Base-by-base conservation (phyloP, 2,329 filamentous ascomycete species). In the Nemania abortiva region DNA sequence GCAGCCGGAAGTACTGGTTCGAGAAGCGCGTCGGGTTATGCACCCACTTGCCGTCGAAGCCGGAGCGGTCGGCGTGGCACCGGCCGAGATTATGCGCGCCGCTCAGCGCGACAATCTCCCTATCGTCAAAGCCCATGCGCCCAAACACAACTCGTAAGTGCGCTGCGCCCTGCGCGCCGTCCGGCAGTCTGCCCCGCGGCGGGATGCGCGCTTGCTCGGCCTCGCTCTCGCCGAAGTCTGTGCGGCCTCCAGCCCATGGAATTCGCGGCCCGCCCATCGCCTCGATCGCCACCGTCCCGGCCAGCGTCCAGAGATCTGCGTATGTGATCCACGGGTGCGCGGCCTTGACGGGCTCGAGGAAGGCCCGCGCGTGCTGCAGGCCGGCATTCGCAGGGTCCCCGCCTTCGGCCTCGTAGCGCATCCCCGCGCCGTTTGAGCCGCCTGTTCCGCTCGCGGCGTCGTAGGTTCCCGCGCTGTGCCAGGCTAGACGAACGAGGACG, bases 61-160 rank as follows among this genome's bases (percentile, higher is more conserved):
- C 78, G 53, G 75, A 73, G 55, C 76, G 70, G 63, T 77, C 75
- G 42, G 52, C 47, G 63, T 79, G 76, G 72, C 92, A 96, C 73
- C 95, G 92, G 66, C 94, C 95, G 22, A 97, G 88, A 67, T 92
- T 92, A 84, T 97, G 94, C 54, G 92, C 94, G 73, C 94, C 94
- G 24, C 87, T 88, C 65, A 98, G 88, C 37, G 95, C 95, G 49
- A 98, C 95, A 80, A 98, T 98, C 83, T 98, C 95, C 77, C 91
- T 92, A 84, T 98, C 95, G 81, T 94, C 90, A 87, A 98, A 98
- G 73, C 95, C 95, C 95, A 98, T 98, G 79, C 95, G 93, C 80
- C 90, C 88, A 83, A 98, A 98, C 84, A 98, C 93, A 82, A 88
- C 88, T 77, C 95, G 91, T 76, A 98, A 87, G 83, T 98, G 95